Base-by-base conservation (phyloP, 2,329 filamentous ascomycete species). In the Diplodia sapinea region DNA sequence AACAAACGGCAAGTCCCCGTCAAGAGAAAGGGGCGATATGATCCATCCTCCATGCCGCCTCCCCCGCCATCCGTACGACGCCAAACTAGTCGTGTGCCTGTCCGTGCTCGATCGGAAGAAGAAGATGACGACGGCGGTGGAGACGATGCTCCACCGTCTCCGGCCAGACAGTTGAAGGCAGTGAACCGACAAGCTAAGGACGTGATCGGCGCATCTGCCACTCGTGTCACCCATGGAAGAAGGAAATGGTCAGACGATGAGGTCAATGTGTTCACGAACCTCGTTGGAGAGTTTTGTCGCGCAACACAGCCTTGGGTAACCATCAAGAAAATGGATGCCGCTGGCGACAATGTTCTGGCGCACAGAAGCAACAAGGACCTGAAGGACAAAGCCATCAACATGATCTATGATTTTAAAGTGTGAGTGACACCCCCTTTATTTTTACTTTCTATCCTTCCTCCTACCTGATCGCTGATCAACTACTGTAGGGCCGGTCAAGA, bases 351-450 rank as follows among this genome's bases (percentile, higher is more conserved):
- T 6, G 17, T 64, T 7, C 65, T 78, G 23, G 72, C 77, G 12
- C 70, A 74, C 4, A 79, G 86, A 2, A 78, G 75, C 6, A 84
- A 88, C 68, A 84, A 86, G 2, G 83, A 86, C 54, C 69, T 88
- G 8, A 82, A 82, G 69, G 80, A 82, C 55, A 82, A 82, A 69
- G 79, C 75, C 13, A 72, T 79, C 59, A 81, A 75, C 52, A 78
- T 82, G 73, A 78, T 79, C 12, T 68, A 76, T 7, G 75, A 72
- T 50, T 80, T 75, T 75, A 74, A 80, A 38, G 78, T 77, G 80
- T 81, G 72, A 70, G 78, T 72, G 9, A 8, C 11, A 38, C 11
- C 36, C 36, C 9, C 9, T 13, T 38, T 38, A 4, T 11, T 38
- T 12, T 38, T 4, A 8, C 33, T 36, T 13, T 12, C 20, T 4